phyloP scores from a whole-genome alignment of 169 alveolate species.

The Miamiensis avidus region DNA sequence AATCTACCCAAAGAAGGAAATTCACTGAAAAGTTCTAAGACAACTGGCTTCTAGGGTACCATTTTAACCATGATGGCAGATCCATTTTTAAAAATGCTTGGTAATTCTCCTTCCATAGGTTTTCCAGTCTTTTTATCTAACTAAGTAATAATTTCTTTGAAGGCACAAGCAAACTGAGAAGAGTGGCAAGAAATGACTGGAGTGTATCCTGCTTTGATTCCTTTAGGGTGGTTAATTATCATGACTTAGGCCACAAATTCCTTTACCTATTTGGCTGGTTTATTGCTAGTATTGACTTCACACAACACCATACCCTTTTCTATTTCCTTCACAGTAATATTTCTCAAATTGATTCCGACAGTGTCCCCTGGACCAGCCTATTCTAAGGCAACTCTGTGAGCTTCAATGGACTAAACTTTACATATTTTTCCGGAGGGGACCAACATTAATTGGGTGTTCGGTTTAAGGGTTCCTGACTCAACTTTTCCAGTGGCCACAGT shows the following conservation, averaged over 20 bases:
- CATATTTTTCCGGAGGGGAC: constrained; percentile 41
- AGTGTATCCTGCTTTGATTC: constrained; percentile 56
- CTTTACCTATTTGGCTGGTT: constrained; percentile 44
- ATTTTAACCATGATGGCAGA: background rate
- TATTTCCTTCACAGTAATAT: constrained; percentile 36
- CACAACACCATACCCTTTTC: constrained; percentile 54
- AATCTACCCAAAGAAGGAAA: constrained; percentile 98
- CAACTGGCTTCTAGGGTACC: background rate
- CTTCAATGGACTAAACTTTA: constrained; percentile 49
- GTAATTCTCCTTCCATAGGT: background rate
- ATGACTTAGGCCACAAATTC: constrained; percentile 53
- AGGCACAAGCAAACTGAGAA: constrained; percentile 55
- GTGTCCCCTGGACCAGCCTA: constrained; percentile 59
- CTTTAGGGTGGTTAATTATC: constrained; percentile 57
- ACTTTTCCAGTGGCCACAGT: constrained; percentile 53
- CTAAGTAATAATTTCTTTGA: constrained; percentile 42
- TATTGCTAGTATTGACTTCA: constrained; percentile 40
- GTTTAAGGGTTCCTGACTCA: constrained; percentile 53
- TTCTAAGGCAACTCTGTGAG: constrained; percentile 39
- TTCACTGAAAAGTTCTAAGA: constrained; percentile 93
- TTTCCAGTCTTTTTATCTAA: constrained; percentile 61
- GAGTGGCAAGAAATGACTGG: constrained; percentile 65
- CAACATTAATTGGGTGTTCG: constrained; percentile 44
- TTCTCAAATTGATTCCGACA: constrained; percentile 54
- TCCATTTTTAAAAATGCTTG: background rate